Evolutionary conservation across 176 grass and related monocot species (phyloP).

Genomic region (Olyra latifolia): DNA sequence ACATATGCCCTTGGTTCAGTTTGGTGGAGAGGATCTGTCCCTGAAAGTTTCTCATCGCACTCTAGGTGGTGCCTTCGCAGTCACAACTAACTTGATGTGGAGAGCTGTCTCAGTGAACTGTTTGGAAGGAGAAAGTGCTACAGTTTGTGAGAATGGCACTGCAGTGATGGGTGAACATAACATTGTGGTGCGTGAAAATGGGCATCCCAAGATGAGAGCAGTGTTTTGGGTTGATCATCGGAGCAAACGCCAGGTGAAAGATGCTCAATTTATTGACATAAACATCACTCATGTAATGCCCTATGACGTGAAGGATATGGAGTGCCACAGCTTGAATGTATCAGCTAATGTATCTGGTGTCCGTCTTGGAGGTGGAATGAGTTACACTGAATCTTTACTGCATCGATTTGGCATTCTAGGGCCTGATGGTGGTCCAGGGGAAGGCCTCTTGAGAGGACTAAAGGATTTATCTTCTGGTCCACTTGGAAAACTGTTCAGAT

Average conservation of each 20-base stretch:
- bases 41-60: slow-evolving; percentile 98
- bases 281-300: slow-evolving; percentile 88
- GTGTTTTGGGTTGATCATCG: slow-evolving; percentile 95
- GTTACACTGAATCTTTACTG: slow-evolving; percentile 87
- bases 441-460: slow-evolving; percentile 86
- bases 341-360: slow-evolving; percentile 82
- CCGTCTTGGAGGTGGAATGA: slow-evolving; percentile 89
- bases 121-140: slow-evolving; percentile 68
- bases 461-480: slow-evolving; percentile 95
- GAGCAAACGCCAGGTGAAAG: slow-evolving; percentile 53
- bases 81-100: slow-evolving; percentile 85
- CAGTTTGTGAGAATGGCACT: slow-evolving; percentile 48
- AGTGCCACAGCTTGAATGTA: slow-evolving; percentile 92
- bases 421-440: slow-evolving; percentile 87
- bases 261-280: slow-evolving; percentile 80
- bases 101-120: slow-evolving; percentile 81
- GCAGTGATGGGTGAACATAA: slow-evolving; percentile 25
- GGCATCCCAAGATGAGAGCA: slow-evolving; percentile 79
- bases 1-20: slow-evolving; percentile 75
- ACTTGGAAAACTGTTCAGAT: slow-evolving; percentile 79
- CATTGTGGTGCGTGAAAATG: slow-evolving; percentile 43
- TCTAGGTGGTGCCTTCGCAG: slow-evolving; percentile 95
- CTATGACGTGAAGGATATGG: slow-evolving; percentile 83
- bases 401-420: slow-evolving; percentile 91
- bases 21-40: slow-evolving; percentile 75